These are phyloP conservation scores for Penicillium silybi DNA, from an alignment of 495 filamentous ascomycete species.

Conservation along the genomic window DNA sequence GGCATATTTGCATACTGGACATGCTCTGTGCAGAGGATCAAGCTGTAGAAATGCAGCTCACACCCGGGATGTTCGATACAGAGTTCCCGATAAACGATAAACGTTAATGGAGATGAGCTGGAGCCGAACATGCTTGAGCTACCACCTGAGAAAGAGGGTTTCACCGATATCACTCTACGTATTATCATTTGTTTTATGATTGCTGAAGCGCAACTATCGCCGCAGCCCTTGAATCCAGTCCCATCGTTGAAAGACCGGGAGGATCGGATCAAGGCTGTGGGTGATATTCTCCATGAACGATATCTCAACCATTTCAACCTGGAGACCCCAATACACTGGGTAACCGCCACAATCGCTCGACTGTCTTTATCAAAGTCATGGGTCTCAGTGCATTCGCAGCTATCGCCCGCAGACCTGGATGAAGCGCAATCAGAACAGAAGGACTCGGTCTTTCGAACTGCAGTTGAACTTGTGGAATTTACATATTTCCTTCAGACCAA, in stretches of 20 bases:
- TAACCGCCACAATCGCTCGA: constrained; percentile 60
- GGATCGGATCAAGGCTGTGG: background rate
- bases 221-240: background rate
- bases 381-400: constrained; percentile 24
- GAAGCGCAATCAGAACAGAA: background rate
- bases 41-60: constrained; percentile 65
- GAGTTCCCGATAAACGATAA: constrained; percentile 58
- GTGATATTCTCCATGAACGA: constrained; percentile 49
- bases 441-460: background rate
- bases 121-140: constrained; percentile 49
- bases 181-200: constrained; percentile 54
- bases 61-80: constrained; percentile 62
- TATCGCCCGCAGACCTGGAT: constrained; percentile 38
- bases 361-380: constrained; percentile 63
- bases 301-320: constrained; percentile 59
- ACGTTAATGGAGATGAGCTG: constrained; percentile 68
- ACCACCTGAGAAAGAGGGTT: constrained; percentile 47
- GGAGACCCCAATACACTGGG: constrained; percentile 60
- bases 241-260: background rate
- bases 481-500: constrained; percentile 5
- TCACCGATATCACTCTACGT: constrained; percentile 72
- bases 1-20: constrained; percentile 71
- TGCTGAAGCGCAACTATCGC: constrained; percentile 14
- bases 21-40: constrained; percentile 70
- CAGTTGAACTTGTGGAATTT: constrained; percentile 4